These are phyloP conservation scores for Strigomonas galati DNA, from an alignment of 208 protist genomes.

Conservation along the genomic window DNA sequence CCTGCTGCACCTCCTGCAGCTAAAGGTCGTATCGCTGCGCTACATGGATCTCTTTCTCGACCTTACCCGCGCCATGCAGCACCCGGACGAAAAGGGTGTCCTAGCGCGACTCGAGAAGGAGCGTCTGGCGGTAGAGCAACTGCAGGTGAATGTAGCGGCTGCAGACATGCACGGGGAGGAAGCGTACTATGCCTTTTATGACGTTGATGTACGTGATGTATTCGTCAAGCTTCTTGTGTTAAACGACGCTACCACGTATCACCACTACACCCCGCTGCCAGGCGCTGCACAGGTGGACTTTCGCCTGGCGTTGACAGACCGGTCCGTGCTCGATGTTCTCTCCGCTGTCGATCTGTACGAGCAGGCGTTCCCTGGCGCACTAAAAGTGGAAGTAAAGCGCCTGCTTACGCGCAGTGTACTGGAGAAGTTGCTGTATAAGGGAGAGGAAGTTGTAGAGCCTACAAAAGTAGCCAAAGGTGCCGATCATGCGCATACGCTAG, in stretches of 20 bases:
- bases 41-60: constrained; percentile 53
- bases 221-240: constrained; percentile 46
- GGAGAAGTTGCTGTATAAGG: constrained; percentile 46
- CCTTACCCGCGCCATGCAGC: constrained; percentile 35
- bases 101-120: constrained; percentile 24
- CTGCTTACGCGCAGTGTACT: constrained; percentile 53
- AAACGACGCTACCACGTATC: constrained; percentile 53
- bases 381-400: constrained; percentile 27
- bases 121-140: constrained; percentile 19
- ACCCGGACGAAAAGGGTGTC: constrained; percentile 43
- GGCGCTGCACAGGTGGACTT: constrained; percentile 70
- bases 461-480: too few relatives aligned
- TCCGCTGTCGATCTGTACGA: constrained; percentile 57
- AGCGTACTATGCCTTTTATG: constrained; percentile 44
- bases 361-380: constrained; percentile 39
- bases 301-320: constrained; percentile 44
- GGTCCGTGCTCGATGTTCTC: constrained; percentile 57
- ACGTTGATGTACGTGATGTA: constrained; percentile 74
- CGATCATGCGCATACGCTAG: constrained; percentile 15
- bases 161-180: constrained; percentile 25
- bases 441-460: constrained; percentile 58
- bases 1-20: constrained; percentile 34
- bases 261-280: constrained; percentile 50
- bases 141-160: not conserved
- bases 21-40: constrained; percentile 43